Percentiles rank a stretch among this genome's conserved stretches.
Evolutionary conservation across 2,329 filamentous ascomycete genomes (phyloP).

Genomic region (Aspergillus sp.): DNA sequence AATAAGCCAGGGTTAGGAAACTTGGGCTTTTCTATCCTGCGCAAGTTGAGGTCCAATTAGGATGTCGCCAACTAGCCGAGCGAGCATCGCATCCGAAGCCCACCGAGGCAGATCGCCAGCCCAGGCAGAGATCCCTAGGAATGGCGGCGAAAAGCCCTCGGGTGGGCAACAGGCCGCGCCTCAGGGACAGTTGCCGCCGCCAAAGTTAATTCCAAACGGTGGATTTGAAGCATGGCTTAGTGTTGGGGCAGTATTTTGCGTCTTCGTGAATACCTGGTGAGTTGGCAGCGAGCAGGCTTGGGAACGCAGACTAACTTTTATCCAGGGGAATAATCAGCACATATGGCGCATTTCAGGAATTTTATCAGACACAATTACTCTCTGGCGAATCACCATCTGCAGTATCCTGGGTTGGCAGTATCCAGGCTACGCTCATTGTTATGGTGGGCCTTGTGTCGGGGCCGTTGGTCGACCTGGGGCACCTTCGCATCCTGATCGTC

Average conservation of each 20-base stretch:
- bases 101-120: background rate
- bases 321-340: constrained; percentile 43
- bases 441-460: constrained; percentile 48
- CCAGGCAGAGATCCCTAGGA: background rate
- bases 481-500: constrained; percentile 42
- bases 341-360: constrained; percentile 51
- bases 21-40: background rate
- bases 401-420: constrained; percentile 50
- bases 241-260: constrained; percentile 31
- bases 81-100: background rate
- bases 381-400: constrained; percentile 36
- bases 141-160: background rate
- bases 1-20: background rate
- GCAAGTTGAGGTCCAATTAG: constrained; percentile 4
- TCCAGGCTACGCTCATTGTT: constrained; percentile 49
- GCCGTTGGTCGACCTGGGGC: constrained; percentile 49
- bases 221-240: constrained; percentile 30
- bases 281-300: background rate
- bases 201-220: constrained; percentile 21
- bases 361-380: constrained; percentile 44
- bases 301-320: background rate
- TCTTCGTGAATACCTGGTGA: constrained; percentile 36
- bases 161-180: background rate
- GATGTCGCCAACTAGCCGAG: background rate
- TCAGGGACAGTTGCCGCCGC: constrained; percentile 6